Evolutionary conservation across 2,329 filamentous ascomycete genomes (phyloP), one percentile per base, ranked within the genome.

Genomic region (Ophiosphaerella herpotricha): DNA sequence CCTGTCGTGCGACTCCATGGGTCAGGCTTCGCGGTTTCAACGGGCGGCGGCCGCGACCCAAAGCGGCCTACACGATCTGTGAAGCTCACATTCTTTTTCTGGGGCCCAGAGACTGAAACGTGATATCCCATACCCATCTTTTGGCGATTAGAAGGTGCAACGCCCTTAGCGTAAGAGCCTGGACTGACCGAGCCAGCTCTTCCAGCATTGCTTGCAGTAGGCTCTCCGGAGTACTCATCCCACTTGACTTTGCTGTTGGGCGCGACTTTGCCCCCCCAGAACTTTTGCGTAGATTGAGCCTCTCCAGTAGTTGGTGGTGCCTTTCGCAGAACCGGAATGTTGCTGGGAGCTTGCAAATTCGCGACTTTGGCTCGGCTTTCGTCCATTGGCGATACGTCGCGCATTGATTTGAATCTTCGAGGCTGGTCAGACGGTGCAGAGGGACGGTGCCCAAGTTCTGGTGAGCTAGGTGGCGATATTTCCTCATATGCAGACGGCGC

Each of bases 1-100:
- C 89, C 89, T 67, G 85, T 90, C 33, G 85, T 84, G 14, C 88
- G 88, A 61, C 85, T 86, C 89, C 89, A 91, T 49, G 85, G 77
- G 45, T 77, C 74, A 37, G 72, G 72, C 46, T 60, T 63, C 5
- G 85, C 77, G 43, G 66, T 76, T 23, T 80, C 76, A 45, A 77
- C 72, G 53, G 61, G 52, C n/a, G 63, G 41, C n/a, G 61, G 58
- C 13, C 64, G 46, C 18, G 58, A 54, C 12, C 60, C 60, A 31
- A 68, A 56, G 29, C 65, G 61, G 34, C 56, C 57, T 14, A 66
- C 60, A 24, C 67, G 69, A 33, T 72, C 68, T 26, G 60, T 51
- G 38, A 67, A 60, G 33, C 58, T 60, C 57, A 70, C 71, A 18
- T 64, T 59, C 45, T 62, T 68, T 43, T 62, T 63, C 18, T 57